phyloP scores from a whole-genome alignment of 108 stramenopile species.

The Discostella stelligeroides region DNA sequence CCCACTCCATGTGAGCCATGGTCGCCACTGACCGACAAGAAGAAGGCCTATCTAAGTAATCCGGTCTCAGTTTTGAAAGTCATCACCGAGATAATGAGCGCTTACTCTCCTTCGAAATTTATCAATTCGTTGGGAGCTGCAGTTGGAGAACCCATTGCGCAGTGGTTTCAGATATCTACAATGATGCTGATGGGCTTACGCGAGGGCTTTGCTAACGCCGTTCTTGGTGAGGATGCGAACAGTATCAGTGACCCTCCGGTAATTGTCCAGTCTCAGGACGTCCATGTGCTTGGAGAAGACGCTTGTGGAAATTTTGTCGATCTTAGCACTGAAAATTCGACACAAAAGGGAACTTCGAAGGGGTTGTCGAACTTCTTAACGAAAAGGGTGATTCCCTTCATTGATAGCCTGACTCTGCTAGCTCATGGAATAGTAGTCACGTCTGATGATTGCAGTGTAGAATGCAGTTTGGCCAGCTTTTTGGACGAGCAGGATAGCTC shows the following conservation, averaged over 20 bases:
- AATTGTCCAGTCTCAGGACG: slow-evolving; percentile 20
- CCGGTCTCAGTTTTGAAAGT: slow-evolving; percentile 15
- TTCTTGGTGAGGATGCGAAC: slow-evolving; percentile 18
- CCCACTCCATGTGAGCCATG: slow-evolving; percentile 24
- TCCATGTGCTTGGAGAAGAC: slow-evolving; percentile 10
- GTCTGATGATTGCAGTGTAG: slow-evolving; percentile 35
- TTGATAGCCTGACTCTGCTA: slow-evolving; percentile 27
- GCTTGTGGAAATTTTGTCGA: slow-evolving; percentile 20
- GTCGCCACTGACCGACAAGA: slow-evolving; percentile 19
- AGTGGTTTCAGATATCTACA: background rate
- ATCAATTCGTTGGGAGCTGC: slow-evolving; percentile 6
- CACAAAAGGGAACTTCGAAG: slow-evolving; percentile 9
- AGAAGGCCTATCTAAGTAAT: slow-evolving; percentile 18
- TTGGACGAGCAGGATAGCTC: slow-evolving; percentile 7
- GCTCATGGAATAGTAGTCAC: slow-evolving; percentile 29
- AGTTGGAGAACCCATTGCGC: background rate
- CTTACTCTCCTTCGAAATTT: background rate
- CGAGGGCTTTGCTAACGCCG: slow-evolving; percentile 16
- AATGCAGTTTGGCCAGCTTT: slow-evolving; percentile 30
- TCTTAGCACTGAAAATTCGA: slow-evolving; percentile 18
- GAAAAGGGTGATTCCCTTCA: slow-evolving; percentile 13
- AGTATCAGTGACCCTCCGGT: background rate
- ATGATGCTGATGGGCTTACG: slow-evolving; percentile 19
- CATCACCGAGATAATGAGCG: slow-evolving; percentile 14
- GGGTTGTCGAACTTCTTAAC: slow-evolving; percentile 8